Evolutionary conservation across 495 filamentous ascomycete genomes (phyloP), one percentile per base, ranked within the genome.

Genomic region (Neurospora tetrasperma): DNA sequence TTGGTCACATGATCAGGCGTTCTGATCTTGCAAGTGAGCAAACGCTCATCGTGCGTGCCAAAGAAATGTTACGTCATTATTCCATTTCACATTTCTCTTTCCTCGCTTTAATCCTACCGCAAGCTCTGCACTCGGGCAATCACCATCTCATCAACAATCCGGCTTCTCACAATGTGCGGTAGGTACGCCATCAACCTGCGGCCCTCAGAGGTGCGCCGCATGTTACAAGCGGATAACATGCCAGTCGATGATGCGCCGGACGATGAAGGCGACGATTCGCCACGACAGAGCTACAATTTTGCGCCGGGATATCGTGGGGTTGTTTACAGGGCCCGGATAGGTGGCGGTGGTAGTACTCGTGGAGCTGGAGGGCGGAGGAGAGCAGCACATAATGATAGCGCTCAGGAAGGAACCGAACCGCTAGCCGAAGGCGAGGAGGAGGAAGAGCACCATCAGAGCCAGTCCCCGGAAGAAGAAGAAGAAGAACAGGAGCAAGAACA

Each of bases 201-300:
- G 72, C 89, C 85, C 75, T 90, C 85, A 20, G 85, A 90, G 72
- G 85, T 98, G 70, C 90, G 89, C 43, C 87, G 85, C 59, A 89
- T 90, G 76, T 84, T 98, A 18, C 84, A 91, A 79, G 84, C 92
- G 70, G 86, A 93, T 73, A 83, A 92, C 74, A 92, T 98, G 88
- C 89, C 84, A 10, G 91, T 94, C 8, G 87, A 92, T 71, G 91
- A 96, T 62, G 90, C 88, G 6, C 92, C 93, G 16, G 88, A 89
- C 2, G 93, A 97, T 73, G 84, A 86, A 35, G 80, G 78, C 5
- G 77, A 80, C 27, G 75, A 75, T 12, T 89, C 89, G 40, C 87
- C 92, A 3, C 86, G 92, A 68, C 91, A 93, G 77, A 92, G 87
- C 69, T 97, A 96, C 82, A 99, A 99, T 78, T 96, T 99, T 76